phyloP scores from a whole-genome alignment of 2,329 filamentous ascomycete species.

The Aspergillus sp. region DNA sequence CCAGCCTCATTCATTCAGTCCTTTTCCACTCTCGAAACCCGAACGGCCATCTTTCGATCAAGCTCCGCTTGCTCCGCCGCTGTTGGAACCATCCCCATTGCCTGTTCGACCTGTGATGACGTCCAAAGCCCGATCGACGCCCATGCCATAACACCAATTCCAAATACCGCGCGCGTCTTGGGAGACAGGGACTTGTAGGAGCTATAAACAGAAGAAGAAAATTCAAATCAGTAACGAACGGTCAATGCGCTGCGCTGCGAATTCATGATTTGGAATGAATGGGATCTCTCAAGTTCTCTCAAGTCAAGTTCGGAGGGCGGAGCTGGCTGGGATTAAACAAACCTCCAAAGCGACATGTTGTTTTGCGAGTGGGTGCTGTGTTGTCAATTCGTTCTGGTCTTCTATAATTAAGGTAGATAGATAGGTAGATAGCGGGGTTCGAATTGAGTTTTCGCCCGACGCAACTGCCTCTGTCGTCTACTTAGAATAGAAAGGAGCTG shows the following conservation, averaged over 20 bases:
- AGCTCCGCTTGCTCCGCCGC: slow-evolving; percentile 71
- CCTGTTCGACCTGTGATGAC: slow-evolving; percentile 71
- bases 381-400: too few relatives aligned
- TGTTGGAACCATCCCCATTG: slow-evolving; percentile 69
- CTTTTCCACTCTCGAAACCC: slow-evolving; percentile 34
- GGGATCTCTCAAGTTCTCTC: too few relatives aligned
- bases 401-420: too few relatives aligned
- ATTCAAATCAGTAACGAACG: too few relatives aligned
- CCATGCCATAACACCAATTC: slow-evolving; percentile 74
- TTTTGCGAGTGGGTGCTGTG: too few relatives aligned
- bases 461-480: background rate
- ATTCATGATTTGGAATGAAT: too few relatives aligned
- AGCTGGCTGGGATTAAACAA: slow-evolving; percentile 5
- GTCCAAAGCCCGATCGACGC: slow-evolving; percentile 71
- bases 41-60: slow-evolving; percentile 42
- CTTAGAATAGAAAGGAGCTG: background rate
- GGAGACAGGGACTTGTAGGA: slow-evolving; percentile 71
- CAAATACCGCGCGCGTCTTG: slow-evolving; percentile 69
- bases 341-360: slow-evolving; percentile 43
- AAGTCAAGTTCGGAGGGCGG: too few relatives aligned
- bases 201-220: slow-evolving; percentile 39
- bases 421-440: too few relatives aligned
- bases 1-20: slow-evolving; percentile 25
- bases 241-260: background rate
- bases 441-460: too few relatives aligned